A percentile compares a stretch with the other conserved stretches of the same genome.
Evolutionary conservation across 495 filamentous ascomycete genomes (phyloP).

Genomic region (Pseudomonodictys pantanalensis): DNA sequence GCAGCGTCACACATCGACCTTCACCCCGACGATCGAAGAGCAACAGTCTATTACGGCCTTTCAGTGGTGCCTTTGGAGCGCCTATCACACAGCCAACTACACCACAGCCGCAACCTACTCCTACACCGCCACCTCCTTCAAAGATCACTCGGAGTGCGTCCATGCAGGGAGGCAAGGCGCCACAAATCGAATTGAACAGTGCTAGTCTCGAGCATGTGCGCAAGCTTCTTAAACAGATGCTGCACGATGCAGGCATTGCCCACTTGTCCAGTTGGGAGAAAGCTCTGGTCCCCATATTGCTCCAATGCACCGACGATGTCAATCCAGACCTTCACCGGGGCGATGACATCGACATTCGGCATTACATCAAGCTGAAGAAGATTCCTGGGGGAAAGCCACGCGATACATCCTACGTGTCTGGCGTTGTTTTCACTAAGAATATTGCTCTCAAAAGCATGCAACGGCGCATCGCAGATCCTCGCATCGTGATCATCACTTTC

Average conservation of each 20-base stretch:
- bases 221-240: constrained; percentile 75
- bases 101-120: background rate
- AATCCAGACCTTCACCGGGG: constrained; percentile 84
- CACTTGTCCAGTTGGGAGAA: constrained; percentile 80
- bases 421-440: constrained; percentile 96
- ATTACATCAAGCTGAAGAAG: constrained; percentile 97
- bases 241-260: constrained; percentile 71
- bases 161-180: constrained; percentile 70
- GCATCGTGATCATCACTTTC: constrained; percentile 91
- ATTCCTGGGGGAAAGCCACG: constrained; percentile 84
- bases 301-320: constrained; percentile 91
- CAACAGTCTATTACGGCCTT: constrained; percentile 38
- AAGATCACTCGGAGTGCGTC: constrained; percentile 78
- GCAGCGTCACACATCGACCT: constrained; percentile 65
- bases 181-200: constrained; percentile 76
- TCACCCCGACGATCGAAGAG: constrained; percentile 59
- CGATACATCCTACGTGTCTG: constrained; percentile 92
- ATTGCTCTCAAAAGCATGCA: constrained; percentile 94
- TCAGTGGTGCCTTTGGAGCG: constrained; percentile 31
- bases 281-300: constrained; percentile 83
- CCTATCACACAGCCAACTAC: background rate
- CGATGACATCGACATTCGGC: constrained; percentile 97
- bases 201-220: constrained; percentile 86
- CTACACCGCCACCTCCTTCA: constrained; percentile 3
- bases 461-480: constrained; percentile 74